Base-by-base conservation (phyloP, 805 yeast species). In the Spencermartinsiella europaea region DNA sequence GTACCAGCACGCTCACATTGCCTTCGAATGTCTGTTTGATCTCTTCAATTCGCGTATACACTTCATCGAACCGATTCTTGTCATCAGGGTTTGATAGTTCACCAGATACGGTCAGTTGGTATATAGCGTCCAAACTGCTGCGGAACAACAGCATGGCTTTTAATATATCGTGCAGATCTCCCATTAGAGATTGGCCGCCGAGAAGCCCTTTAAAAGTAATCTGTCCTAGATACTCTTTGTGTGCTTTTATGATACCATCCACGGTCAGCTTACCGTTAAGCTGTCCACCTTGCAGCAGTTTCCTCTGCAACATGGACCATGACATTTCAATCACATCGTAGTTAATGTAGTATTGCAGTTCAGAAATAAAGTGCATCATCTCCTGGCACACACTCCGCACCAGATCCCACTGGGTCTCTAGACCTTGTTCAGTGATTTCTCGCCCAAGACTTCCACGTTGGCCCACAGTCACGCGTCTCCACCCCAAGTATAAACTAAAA, bases 401-500 rank as follows among this genome's bases (percentile, higher is more conserved):
- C 17, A 28, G 25, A 8, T 48, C 48, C 66, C 66, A 63, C 19
- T 51, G 51, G 12, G 39, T 40, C n/a, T 42, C 51, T 14, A 17
- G 40, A 5, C n/a, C 15, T 17, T 28, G 25, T 10, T 21, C 40
- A 2, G 20, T 22, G 12, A 20, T 38, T 7, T 37, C 21, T 33
- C 39, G 38, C 16, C 44, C 40, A 17, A 59, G 51, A 15, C 52
- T 15, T 14, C 58, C 56, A 10, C 66, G 48, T 4, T 52, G 52
- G 19, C 61, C 60, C 5, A 56, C 48, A 12, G 58, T 58, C 28
- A 63, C 62, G 17, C 64, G 58, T 22, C 61, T 59, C 86, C 84
- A 80, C 21, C 71, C 68, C 3, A 55, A 53, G 44, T 73, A 72
- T 47, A 85, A 68, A 46, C 79, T 66, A 55, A 68, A 73, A 16